Base-by-base conservation (phyloP, 495 filamentous ascomycete genomes). In the Evernia prunastri region DNA sequence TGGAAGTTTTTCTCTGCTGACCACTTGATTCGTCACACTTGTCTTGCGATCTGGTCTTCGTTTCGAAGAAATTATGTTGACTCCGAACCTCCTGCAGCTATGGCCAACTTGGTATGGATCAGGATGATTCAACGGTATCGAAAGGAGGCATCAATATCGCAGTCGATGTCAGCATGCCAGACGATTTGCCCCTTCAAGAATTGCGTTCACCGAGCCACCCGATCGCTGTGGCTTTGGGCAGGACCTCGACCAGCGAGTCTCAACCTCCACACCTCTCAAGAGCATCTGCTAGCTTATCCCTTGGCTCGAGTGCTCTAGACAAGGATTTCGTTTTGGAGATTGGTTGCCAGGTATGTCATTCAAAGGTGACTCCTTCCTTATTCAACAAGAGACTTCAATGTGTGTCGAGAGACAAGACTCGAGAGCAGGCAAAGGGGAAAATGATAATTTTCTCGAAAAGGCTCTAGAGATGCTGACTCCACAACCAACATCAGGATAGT, bases 131-230 rank as follows among this genome's bases (percentile, higher is more conserved):
- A 39, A 20, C 53, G 20, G 15, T 56, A 3, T 31, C 35, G 20
- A 39, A 58, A 1, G 68, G 72, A 12, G 82, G 81, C 0, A 86
- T 87, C 57, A 75, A 76, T 33, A 81, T 90, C 56, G 81, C 78
- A 0, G 80, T 89, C 11, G 83, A 89, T 69, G 78, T 82, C 23
- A 78, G 79, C 25, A 81, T 88, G 78, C 76, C 81, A 10, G 74
- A 79, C 11, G 74, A 77, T 2, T 81, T 76, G 7, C 75, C 79
- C 42, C 83, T 91, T 68, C 78, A 81, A 63, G 77, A 75, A 45
- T 71, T 90, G 29, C 82, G 83, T 64, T 87, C 84, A 0, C 86
- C 87, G 2, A 84, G 79, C n/a, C 88, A 90, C 67, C 84, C 84
- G 6, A 85, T 90, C 59, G 75, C 83, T 1, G 80, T 89, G 9